phyloP scores from a whole-genome alignment of 2,329 filamentous ascomycete species.

The Trichoderma harzianum region DNA sequence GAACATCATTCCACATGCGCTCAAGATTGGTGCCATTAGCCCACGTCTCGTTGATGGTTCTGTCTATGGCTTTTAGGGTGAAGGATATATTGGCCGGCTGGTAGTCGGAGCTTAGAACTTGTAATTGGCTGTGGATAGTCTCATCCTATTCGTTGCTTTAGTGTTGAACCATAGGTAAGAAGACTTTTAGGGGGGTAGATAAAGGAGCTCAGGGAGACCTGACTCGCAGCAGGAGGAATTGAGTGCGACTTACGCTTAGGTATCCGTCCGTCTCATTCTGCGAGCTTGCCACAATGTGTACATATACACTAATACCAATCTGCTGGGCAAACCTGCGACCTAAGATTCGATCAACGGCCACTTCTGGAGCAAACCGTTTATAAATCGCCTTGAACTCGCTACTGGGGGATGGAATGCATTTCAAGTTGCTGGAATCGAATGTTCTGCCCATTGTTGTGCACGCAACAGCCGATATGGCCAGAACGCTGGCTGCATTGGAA shows the following conservation, averaged over 20 bases:
- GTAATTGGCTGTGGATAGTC: constrained; percentile 35
- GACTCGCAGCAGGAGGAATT: not conserved
- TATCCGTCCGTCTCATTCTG: not conserved
- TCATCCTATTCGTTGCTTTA: constrained; percentile 1
- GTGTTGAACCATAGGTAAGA: not conserved
- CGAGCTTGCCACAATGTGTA: constrained; percentile 10
- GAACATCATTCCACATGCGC: constrained; percentile 35
- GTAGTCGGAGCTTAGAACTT: constrained; percentile 43
- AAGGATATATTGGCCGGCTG: constrained; percentile 42
- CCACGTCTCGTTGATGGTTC: constrained; percentile 45
- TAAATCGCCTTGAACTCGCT: not conserved
- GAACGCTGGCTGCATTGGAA: not conserved
- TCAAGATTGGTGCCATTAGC: constrained; percentile 36
- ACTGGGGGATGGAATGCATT: not conserved
- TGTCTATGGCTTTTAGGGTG: constrained; percentile 39
- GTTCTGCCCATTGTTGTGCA: not conserved
- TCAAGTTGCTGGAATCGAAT: not conserved
- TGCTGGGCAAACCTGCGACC: not conserved
- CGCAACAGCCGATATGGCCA: not conserved
- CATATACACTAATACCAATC: constrained; percentile 1
- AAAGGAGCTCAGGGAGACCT: not conserved
- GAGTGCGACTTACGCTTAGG: not conserved
- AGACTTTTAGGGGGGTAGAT: not conserved
- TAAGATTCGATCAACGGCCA: not conserved
- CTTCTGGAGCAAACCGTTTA: not conserved